Base-by-base conservation (phyloP, 2,329 filamentous ascomycete genomes). In the Fusarium xyrophilum region DNA sequence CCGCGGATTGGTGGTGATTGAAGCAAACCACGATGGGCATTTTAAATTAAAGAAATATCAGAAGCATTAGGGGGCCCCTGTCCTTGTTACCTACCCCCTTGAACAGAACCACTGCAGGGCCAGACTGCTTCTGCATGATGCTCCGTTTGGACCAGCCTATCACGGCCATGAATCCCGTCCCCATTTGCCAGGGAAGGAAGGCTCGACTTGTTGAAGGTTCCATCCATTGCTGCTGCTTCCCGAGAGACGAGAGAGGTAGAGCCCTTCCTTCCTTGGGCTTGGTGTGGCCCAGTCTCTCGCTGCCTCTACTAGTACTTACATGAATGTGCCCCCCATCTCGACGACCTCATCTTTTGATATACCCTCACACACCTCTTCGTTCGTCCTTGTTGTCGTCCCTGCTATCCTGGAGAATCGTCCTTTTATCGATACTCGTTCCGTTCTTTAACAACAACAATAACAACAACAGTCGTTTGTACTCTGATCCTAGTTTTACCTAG, bases 401-500 rank as follows among this genome's bases (percentile, higher is more conserved):
- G 33, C 48, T 50, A 47, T 40, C 57, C 43, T 53, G 73, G 61
- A 73, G 74, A 67, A 65, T 70, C 67, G 73, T 59, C 63, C n/a
- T 30, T 64, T 61, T 50, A 48, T 70, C 54, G 66, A 69, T 71
- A 65, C 72, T 74, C 72, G 64, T 64, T 74, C 65, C 72, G 56
- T 71, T 74, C 72, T 72, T 73, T 74, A 67, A 60, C 54, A 55
- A 42, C 48, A 56, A 50, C 42, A 60, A 50, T 39, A 60, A 56
- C 43, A 60, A 51, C 43, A 60, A 55, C 53, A 44, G 38, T 57
- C 51, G 40, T 65, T 39, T 62, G 50, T 43, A 32, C 47, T 54
- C 33, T 32, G 50, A 64, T 65, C 60, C 65, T 69, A 64, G 56
- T 63, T 43, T 60, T 60, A 64, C 53, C 63, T 58, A 58, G 58